These are phyloP conservation scores for Vitis riparia DNA, from an alignment of 164 flowering plant genomes.

Conservation along the genomic window DNA sequence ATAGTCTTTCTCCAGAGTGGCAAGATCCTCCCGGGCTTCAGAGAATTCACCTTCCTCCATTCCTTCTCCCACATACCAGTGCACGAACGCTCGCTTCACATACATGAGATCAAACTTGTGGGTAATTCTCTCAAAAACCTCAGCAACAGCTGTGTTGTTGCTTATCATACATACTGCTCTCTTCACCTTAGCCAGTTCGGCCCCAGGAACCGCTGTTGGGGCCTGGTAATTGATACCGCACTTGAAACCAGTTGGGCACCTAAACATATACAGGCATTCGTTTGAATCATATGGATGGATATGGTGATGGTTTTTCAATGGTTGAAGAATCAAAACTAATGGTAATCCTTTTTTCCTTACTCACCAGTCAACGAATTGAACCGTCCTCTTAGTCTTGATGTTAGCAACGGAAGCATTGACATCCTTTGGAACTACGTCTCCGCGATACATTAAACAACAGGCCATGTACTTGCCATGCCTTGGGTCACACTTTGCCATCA, in stretches of 20 bases:
- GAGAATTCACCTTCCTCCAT: slow-evolving; percentile 93
- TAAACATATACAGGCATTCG: slow-evolving; percentile 10
- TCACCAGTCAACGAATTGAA: slow-evolving; percentile 53
- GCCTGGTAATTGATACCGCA: slow-evolving; percentile 85
- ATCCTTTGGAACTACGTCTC: slow-evolving; percentile 53
- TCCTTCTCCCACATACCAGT: slow-evolving; percentile 89
- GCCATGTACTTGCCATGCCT: slow-evolving; percentile 58
- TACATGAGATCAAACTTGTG: slow-evolving; percentile 84
- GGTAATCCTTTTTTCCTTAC: background rate
- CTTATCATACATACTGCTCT: slow-evolving; percentile 93
- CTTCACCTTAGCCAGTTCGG: slow-evolving; percentile 79
- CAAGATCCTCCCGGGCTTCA: slow-evolving; percentile 82
- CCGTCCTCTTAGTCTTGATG: slow-evolving; percentile 49
- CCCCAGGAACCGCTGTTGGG: slow-evolving; percentile 79
- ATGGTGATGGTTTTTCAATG: no score
- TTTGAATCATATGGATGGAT: background rate
- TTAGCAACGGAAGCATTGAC: slow-evolving; percentile 49
- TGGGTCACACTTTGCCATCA: slow-evolving; percentile 58
- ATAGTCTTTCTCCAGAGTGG: slow-evolving; percentile 82
- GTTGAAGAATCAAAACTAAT: no score
- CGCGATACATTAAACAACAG: slow-evolving; percentile 51
- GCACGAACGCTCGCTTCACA: slow-evolving; percentile 76
- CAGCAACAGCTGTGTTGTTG: slow-evolving; percentile 85
- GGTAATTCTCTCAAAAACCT: slow-evolving; percentile 69
- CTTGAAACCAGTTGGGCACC: slow-evolving; percentile 91